Evolutionary conservation across 352 stramenopile species (phyloP), one percentile per base, ranked within the genome.

Genomic region (Globisporangium acanthophoron): DNA sequence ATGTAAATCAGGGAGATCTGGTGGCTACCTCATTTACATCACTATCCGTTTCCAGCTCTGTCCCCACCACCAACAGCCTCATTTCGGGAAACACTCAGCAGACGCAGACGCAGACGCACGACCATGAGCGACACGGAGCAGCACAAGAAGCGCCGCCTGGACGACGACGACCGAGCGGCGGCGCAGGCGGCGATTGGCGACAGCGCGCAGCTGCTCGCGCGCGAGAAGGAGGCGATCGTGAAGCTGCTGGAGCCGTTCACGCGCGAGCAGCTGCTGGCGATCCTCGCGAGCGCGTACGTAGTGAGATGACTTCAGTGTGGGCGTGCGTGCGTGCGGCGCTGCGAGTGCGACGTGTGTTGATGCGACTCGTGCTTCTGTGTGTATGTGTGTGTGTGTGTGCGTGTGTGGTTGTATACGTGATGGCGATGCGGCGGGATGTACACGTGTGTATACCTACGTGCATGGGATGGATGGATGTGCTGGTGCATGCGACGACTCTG

Each of bases 251-350:
- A 74, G 54, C 69, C 78, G 2, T 85, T 90, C 40, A 70, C 82
- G 48, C 65, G 73, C 47, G 74, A 88, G 39, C 74, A 90, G 59
- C 58, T 92, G 43, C 41, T 86, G 41, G 75, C 81, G 64, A 88
- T 90, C 56, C 63, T 92, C 54, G 62, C 77, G 37, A 75, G 65
- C 52, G 82, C 80, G 82, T 92, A 90, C 63, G 74, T 74, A 20
- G 35, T 20, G 50, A 47, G 20, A 29, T 50, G 43, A 27, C 24
- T 27, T 61, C 21, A 41, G 37, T 62, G 13, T 47, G 15, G n/a
- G 45, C 27, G 39, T 39, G 53, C 24, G 40, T 62, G 8, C 47
- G 39, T 60, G 35, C 20, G 54, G 52, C 7, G 54, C 9, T 56
- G 21, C 49, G 60, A 37, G 27, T 58, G 35, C 41, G 39, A 21